A percentile compares a stretch with the other conserved stretches of the same genome.
Conservation (phyloP, 345 rosid species). For the Aquilaria yunnanensis region DNA sequence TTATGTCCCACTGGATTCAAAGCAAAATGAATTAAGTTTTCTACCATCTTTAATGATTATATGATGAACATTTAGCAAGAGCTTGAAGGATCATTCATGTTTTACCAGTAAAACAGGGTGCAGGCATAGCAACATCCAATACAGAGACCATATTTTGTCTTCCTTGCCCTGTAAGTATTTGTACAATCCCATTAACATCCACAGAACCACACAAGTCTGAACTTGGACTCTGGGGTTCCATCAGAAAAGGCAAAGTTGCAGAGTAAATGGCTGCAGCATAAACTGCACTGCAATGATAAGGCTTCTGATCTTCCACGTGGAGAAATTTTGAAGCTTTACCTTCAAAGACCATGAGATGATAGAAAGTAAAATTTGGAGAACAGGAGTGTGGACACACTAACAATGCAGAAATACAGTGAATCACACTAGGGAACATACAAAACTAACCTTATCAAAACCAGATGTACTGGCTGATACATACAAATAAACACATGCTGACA, state of each 20-base stretch:
- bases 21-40: slow-evolving; percentile 8
- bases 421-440: neutral
- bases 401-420: neutral
- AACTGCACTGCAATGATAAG: slow-evolving; percentile 74
- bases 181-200: slow-evolving; percentile 51
- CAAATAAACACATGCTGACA: no score
- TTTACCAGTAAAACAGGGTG: slow-evolving; percentile 50
- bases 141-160: slow-evolving; percentile 65
- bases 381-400: neutral
- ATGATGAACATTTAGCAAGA: neutral
- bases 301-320: slow-evolving; percentile 55
- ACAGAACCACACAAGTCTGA: slow-evolving; percentile 37
- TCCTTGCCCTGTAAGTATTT: slow-evolving; percentile 54
- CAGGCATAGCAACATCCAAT: slow-evolving; percentile 78
- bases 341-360: slow-evolving; percentile 20
- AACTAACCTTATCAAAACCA: neutral
- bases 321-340: slow-evolving; percentile 65
- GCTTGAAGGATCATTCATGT: slow-evolving; percentile 1
- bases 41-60: neutral
- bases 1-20: slow-evolving; percentile 33
- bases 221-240: slow-evolving; percentile 46
- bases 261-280: slow-evolving; percentile 88
- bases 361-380: slow-evolving; percentile 3
- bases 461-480: neutral
- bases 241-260: slow-evolving; percentile 58